A percentile compares a stretch with the other conserved stretches of the same genome.
Conservation (phyloP, 495 filamentous ascomycete genomes). For the Penicillium coprophilum region DNA sequence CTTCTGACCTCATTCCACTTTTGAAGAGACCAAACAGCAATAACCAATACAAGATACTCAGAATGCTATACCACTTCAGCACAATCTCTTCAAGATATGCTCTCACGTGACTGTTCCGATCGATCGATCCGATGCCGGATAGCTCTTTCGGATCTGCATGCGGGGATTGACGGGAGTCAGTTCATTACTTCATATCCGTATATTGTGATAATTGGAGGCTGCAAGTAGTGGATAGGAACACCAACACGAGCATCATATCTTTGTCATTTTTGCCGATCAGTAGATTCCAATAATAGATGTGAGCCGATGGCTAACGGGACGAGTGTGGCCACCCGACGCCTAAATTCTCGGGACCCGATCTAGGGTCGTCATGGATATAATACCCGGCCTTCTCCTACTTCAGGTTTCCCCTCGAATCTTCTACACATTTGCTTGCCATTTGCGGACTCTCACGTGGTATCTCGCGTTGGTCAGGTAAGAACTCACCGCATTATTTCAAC, state of each 20-base stretch:
- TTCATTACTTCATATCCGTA: background rate
- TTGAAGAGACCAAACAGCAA: background rate
- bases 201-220: background rate
- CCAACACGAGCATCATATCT: background rate
- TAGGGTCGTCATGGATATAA: conserved; percentile 19
- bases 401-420: background rate
- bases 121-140: conserved; percentile 23
- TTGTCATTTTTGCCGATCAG: background rate
- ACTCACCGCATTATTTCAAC: background rate
- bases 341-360: conserved; percentile 11
- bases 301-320: conserved; percentile 19
- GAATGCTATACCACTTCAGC: background rate
- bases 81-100: background rate
- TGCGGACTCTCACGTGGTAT: background rate
- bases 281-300: conserved; percentile 2
- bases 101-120: conserved; percentile 24
- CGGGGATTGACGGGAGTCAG: no score
- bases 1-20: background rate
- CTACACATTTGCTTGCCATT: background rate
- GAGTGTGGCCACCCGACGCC: conserved; percentile 20
- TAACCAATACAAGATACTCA: background rate
- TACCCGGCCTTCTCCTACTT: background rate
- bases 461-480: background rate
- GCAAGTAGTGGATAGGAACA: background rate
- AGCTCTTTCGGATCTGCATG: conserved; percentile 23